Evolutionary conservation across 208 protist genomes (phyloP).

Genomic region (Phytomonas francai): DNA sequence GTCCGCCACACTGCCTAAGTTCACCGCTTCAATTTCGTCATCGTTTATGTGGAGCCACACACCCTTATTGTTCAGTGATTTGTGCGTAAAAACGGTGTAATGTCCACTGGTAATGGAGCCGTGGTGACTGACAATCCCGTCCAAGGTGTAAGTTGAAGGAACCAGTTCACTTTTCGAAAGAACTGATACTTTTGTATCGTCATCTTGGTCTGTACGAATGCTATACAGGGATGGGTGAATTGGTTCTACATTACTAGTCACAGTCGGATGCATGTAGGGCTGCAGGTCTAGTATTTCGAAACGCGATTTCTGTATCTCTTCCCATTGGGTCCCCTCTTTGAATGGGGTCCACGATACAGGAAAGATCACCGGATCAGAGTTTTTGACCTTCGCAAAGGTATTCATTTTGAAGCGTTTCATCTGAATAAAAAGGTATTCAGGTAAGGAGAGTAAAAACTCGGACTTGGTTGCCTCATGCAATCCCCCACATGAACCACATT

Average conservation of each 20-base stretch:
- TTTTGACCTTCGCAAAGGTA: constrained; percentile 72
- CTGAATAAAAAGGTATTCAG: constrained; percentile 79
- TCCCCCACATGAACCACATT: constrained; percentile 60
- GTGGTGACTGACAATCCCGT: constrained; percentile 77
- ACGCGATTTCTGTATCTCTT: not conserved
- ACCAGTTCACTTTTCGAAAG: not conserved
- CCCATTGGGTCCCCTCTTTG: constrained; percentile 7
- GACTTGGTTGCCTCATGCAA: constrained; percentile 70
- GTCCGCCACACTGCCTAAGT: constrained; percentile 39
- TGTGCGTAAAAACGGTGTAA: constrained; percentile 76
- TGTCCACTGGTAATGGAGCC: constrained; percentile 77
- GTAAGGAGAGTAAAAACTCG: constrained; percentile 54
- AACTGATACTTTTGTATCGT: not conserved
- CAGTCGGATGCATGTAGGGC: constrained; percentile 42
- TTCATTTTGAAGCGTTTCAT: constrained; percentile 85
- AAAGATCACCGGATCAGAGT: constrained; percentile 72
- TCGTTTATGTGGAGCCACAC: constrained; percentile 81
- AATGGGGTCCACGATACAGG: constrained; percentile 59
- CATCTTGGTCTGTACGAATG: not conserved
- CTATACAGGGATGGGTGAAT: constrained; percentile 15
- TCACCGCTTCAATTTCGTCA: constrained; percentile 30
- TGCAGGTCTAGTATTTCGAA: constrained; percentile 56
- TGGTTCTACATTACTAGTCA: constrained; percentile 18
- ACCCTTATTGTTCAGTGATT: constrained; percentile 22
- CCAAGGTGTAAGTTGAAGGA: constrained; percentile 70